These are phyloP conservation scores for Kluyveromyces dobzhanskii DNA, from an alignment of 805 yeast genomes.

Conservation along the genomic window DNA sequence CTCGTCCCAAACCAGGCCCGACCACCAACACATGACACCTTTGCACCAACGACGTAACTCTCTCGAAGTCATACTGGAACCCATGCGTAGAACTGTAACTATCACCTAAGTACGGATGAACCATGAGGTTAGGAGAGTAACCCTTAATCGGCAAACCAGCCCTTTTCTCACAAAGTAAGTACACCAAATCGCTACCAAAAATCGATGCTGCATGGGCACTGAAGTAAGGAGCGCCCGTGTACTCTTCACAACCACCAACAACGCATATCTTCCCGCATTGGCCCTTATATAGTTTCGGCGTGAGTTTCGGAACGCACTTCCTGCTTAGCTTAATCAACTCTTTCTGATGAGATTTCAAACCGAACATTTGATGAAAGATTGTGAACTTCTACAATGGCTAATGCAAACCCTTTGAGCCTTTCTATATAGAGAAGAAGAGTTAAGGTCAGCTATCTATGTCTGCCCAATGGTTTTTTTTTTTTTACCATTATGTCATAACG, in stretches of 20 bases:
- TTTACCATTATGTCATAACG: too few relatives aligned
- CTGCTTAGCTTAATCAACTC: conserved; percentile 42
- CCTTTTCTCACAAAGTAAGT: conserved; percentile 70
- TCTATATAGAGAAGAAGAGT: too few relatives aligned
- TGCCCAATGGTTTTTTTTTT: too few relatives aligned
- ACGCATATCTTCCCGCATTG: conserved; percentile 81
- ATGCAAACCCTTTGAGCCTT: too few relatives aligned
- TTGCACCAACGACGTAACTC: conserved; percentile 45
- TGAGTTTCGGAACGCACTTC: conserved; percentile 64
- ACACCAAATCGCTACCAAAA: conserved; percentile 83
- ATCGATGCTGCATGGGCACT: conserved; percentile 78
- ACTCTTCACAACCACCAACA: conserved; percentile 92
- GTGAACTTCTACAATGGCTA: too few relatives aligned
- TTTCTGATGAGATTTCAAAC: conserved; percentile 10
- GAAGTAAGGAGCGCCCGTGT: conserved; percentile 95
- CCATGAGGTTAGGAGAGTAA: conserved; percentile 92
- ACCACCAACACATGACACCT: conserved; percentile 76
- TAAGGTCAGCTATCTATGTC: too few relatives aligned
- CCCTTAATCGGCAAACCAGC: conserved; percentile 79
- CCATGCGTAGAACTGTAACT: conserved; percentile 10
- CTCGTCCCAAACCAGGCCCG: conserved; percentile 95
- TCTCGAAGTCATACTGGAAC: conserved; percentile 42
- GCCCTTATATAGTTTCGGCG: conserved; percentile 73
- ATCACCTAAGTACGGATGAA: conserved; percentile 79
- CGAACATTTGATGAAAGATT: background rate